A percentile compares a stretch with the other conserved stretches of the same genome.
Conservation (phyloP, 2,329 filamentous ascomycete species). For the Fusarium longipes region DNA sequence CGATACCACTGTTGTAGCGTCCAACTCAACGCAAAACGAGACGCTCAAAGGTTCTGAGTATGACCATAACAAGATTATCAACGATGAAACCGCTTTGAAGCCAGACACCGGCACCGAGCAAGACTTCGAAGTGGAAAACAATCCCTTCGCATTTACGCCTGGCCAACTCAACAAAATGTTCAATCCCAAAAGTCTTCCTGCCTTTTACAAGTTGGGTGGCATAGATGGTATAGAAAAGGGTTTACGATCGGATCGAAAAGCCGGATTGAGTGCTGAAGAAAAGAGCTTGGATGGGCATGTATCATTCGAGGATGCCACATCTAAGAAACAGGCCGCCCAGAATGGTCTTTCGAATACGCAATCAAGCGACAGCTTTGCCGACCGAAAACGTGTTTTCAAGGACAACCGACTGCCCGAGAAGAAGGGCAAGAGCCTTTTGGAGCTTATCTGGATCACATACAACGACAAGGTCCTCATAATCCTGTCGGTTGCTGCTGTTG, state of each 20-base stretch:
- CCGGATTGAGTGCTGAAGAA: constrained; percentile 84
- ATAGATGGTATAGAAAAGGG: constrained; percentile 82
- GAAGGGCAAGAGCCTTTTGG: constrained; percentile 77
- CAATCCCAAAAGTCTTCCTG: constrained; percentile 86
- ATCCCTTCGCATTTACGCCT: constrained; percentile 86
- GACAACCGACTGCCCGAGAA: constrained; percentile 80
- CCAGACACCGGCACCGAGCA: constrained; percentile 80
- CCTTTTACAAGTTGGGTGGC: constrained; percentile 84
- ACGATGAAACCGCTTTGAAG: constrained; percentile 74
- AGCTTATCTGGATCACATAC: constrained; percentile 85
- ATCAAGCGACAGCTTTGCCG: constrained; percentile 57
- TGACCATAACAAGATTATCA: constrained; percentile 68
- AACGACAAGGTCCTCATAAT: constrained; percentile 85
- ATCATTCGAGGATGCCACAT: constrained; percentile 76
- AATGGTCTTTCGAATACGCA: constrained; percentile 15
- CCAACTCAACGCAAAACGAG: constrained; percentile 57
- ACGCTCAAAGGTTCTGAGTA: constrained; percentile 53
- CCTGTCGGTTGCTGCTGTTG: constrained; percentile 74
- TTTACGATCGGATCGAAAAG: constrained; percentile 75
- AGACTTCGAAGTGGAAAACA: constrained; percentile 81
- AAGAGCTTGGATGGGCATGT: constrained; percentile 71
- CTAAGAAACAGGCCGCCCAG: constrained; percentile 49
- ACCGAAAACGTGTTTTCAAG: constrained; percentile 76
- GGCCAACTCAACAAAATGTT: constrained; percentile 88
- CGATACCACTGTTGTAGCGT: constrained; percentile 68